phyloP scores from a whole-genome alignment of 805 yeast genomes.

The Ogataea siamensis region DNA sequence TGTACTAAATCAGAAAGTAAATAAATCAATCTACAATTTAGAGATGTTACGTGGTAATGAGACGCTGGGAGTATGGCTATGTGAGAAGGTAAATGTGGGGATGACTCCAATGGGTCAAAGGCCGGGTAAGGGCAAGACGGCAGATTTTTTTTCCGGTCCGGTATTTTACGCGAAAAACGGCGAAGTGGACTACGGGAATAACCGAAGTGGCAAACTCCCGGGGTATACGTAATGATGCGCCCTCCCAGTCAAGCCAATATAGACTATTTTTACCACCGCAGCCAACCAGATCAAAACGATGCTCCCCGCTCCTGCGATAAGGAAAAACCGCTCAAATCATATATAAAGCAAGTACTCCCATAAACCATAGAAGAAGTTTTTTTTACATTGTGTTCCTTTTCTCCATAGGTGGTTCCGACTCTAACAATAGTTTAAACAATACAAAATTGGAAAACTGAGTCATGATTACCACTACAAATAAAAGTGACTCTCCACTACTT shows the following conservation, averaged over 20 bases:
- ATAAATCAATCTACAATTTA: too few species aligned
- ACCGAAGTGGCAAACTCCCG: constrained; percentile 9
- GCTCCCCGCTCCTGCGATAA: constrained; percentile 10
- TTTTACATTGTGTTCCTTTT: constrained; percentile 8
- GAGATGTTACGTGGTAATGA: too few species aligned
- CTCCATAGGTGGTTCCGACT: constrained; percentile 12
- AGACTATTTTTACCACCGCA: constrained; percentile 8
- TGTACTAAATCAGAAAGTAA: constrained; percentile 1
- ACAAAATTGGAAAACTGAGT: constrained; percentile 2
- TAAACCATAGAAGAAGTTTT: background rate
- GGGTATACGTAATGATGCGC: constrained; percentile 3
- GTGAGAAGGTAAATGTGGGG: too few species aligned
- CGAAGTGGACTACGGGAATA: constrained; percentile 5
- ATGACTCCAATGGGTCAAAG: constrained; percentile 7
- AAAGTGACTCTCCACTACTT: constrained; percentile 6
- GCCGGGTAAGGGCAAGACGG: too few species aligned
- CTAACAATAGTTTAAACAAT: constrained; percentile 9
- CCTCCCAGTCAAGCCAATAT: constrained; percentile 1
- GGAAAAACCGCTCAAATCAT: constrained; percentile 3
- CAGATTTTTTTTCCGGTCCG: constrained; percentile 2
- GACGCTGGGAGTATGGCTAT: too few species aligned
- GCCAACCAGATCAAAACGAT: background rate
- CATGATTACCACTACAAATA: constrained; percentile 15
- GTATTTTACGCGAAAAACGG: constrained; percentile 7
- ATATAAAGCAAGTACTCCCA: background rate